phyloP scores from a whole-genome alignment of 805 yeast species.

The Kluyveromyces starmeri region DNA sequence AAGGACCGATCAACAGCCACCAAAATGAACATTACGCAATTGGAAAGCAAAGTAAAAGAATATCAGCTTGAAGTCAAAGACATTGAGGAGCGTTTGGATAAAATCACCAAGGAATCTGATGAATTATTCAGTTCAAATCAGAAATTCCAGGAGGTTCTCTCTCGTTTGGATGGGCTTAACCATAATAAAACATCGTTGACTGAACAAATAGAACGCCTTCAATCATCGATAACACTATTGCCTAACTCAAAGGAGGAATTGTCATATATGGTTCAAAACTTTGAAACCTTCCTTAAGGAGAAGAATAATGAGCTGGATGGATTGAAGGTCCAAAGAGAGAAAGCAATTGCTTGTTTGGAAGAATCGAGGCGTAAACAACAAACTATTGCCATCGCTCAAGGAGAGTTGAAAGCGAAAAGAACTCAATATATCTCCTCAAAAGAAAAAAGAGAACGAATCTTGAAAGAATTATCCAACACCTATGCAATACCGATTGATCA shows the following conservation, averaged over 20 bases:
- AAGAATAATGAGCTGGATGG: constrained; percentile 24
- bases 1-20: constrained; percentile 61
- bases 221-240: constrained; percentile 15
- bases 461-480: constrained; percentile 2
- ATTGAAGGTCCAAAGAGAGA: constrained; percentile 18
- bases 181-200: constrained; percentile 37
- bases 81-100: constrained; percentile 42
- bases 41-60: constrained; percentile 36
- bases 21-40: constrained; percentile 35
- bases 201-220: constrained; percentile 45
- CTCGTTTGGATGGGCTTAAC: constrained; percentile 49
- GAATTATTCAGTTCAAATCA: constrained; percentile 66
- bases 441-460: constrained; percentile 12
- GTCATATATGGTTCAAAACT: constrained; percentile 33
- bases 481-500: constrained; percentile 1
- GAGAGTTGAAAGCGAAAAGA: constrained; percentile 42
- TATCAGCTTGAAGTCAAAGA: constrained; percentile 41
- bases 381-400: constrained; percentile 40
- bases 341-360: constrained; percentile 19
- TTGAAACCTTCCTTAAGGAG: constrained; percentile 26
- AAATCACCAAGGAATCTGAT: constrained; percentile 51
- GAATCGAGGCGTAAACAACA: constrained; percentile 29
- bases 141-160: constrained; percentile 64
- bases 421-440: constrained; percentile 17
- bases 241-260: constrained; percentile 33